phyloP scores from a whole-genome alignment of 139 green algal species.

The Asterochloris erici region DNA sequence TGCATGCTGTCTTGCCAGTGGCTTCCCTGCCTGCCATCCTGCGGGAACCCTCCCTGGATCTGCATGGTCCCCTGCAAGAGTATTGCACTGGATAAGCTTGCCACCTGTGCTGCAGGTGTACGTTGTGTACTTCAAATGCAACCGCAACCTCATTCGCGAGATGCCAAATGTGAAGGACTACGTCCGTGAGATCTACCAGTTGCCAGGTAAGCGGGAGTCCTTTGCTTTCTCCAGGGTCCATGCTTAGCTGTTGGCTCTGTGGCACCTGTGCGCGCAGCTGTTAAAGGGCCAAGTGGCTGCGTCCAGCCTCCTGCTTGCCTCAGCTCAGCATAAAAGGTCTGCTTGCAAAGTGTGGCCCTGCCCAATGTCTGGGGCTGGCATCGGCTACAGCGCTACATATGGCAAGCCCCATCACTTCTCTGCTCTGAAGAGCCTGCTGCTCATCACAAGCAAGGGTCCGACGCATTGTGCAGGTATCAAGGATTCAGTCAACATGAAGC shows the following conservation, averaged over 20 bases:
- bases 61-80: no score
- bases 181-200: conserved; percentile 76
- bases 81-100: no score
- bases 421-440: no score
- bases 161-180: conserved; percentile 78
- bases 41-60: no score
- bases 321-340: neutral
- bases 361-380: no score
- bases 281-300: neutral
- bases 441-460: neutral
- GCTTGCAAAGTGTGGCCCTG: neutral
- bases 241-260: neutral
- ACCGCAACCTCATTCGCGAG: conserved; percentile 54
- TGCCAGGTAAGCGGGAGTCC: conserved; percentile 34
- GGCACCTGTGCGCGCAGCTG: neutral
- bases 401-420: no score
- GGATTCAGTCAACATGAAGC: conserved; percentile 75
- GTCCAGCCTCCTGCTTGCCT: neutral
- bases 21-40: no score
- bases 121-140: conserved; percentile 95
- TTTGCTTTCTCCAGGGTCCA: neutral
- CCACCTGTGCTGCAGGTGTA: conserved; percentile 53
- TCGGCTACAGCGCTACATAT: no score
- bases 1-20: no score
- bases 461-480: conserved; percentile 33